Base-by-base conservation (phyloP, 2,329 filamentous ascomycete species). In the Orbilia blumenaviensis region DNA sequence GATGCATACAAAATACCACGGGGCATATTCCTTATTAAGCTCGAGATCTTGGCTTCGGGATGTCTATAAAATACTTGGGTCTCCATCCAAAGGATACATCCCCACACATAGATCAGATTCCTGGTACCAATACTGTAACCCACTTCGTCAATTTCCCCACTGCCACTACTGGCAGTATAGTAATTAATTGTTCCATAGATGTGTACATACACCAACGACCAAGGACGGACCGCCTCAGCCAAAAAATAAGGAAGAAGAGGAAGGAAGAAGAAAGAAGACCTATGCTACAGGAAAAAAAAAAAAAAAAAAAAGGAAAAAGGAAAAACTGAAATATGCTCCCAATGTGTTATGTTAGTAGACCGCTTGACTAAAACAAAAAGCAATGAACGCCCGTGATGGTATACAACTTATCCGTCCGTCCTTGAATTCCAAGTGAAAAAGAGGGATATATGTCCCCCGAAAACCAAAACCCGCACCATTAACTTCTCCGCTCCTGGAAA, bases 251-350 rank as follows among this genome's bases (percentile, higher is more conserved):
- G 38, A 18, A 32, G 41, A 48, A 46, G 21, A 5, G 7, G 9
- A 21, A 27, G n/a, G 6, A 9, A 32, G 25, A 21, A 41, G 61
- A 14, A 34, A 34, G 23, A 29, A 73, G 16, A 29, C n/a, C 62
- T 73, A 74, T 66, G 61, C 68, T 63, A 64, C 68, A 56, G 14
- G 8, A 42, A 12, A 25, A 64, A 36, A 42, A n/a, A 42, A 44
- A 41, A n/a, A n/a, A n/a, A n/a, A n/a, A n/a, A n/a, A n/a, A n/a
- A n/a, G n/a, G n/a, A n/a, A n/a, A n/a, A n/a, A n/a, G n/a, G n/a
- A n/a, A n/a, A n/a, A n/a, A n/a, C n/a, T n/a, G n/a, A n/a, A 12
- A 10, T 42, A 25, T 42, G 14, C 32, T 9, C 48, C 25, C 32
- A 58, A 67, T 21, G 38, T 50, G 23, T 41, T 18, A 36, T n/a